Base-by-base conservation (phyloP, 305 asterid species). In the Fraxinus xanthoxyloides region DNA sequence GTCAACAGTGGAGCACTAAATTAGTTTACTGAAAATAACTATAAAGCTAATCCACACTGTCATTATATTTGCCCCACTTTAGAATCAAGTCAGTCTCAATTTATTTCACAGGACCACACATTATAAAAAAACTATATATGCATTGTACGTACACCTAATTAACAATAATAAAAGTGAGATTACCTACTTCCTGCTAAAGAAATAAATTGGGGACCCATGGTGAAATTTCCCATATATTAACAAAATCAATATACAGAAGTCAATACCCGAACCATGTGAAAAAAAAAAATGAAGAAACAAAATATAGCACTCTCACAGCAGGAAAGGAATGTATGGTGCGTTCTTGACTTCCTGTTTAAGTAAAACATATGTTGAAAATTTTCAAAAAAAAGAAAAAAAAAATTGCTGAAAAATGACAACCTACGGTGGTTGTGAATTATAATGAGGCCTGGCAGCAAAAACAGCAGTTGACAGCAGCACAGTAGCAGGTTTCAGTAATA, bases 231-330 rank as follows among this genome's bases (percentile, higher is more conserved):
- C 34, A 36, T 69, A 77, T 63, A 40, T 38, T 59, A 28, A 51
- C 24, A 77, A 83, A 82, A 73, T 79, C 77, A 85, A 82, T 32
- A 3, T 82, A 84, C 81, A 87, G 90, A 95, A 95, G 98, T 95
- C 98, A 95, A 95, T 92, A 90, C 97, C 98, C 98, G 98, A 95
- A 93, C 98, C 98, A 89, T 86, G 88, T 93, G 17, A 10, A 43
- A 36, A 36, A 36, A 36, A 79, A 26, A 59, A 23, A 48, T n/a
- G n/a, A n/a, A 36, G 32, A 48, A 19, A 48, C 36, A 31, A 65
- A 74, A 56, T 63, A 24, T 23, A 72, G 75, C 69, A 40, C 69
- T 9, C 35, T 65, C 87, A 81, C 86, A 80, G 84, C 89, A 78
- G 30, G 85, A 88, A 73, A 61, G 51, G 46, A 46, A 77, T 82